These are phyloP conservation scores for Ophiostoma quercus DNA, from an alignment of 2,329 filamentous ascomycete species.

Conservation along the genomic window DNA sequence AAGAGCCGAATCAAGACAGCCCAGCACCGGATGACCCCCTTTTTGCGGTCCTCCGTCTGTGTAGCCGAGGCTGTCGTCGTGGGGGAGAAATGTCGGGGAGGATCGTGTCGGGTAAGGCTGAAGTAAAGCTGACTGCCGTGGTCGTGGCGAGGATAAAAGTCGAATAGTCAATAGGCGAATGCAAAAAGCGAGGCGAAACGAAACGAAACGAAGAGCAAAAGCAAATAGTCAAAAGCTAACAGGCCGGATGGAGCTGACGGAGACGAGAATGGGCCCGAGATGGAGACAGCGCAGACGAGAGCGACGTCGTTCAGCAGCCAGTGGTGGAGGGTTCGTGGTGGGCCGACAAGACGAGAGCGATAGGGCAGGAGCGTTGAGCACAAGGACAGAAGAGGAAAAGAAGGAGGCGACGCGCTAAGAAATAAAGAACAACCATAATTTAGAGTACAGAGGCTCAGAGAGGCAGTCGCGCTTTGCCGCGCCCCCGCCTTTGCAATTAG, in stretches of 20 bases:
- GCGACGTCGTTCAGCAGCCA: neutral
- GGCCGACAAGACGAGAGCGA: neutral
- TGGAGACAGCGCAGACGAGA: neutral
- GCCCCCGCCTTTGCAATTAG: neutral
- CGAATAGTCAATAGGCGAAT: neutral
- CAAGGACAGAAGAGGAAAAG: neutral
- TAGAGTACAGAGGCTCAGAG: no score
- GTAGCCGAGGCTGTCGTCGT: neutral
- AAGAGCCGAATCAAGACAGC: neutral
- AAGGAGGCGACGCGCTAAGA: neutral
- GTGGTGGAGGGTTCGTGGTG: neutral
- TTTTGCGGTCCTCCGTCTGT: neutral
- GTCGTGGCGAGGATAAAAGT: neutral
- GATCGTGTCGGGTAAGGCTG: neutral
- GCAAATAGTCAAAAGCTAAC: neutral
- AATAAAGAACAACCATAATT: constrained; percentile 6
- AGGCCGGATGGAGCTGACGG: neutral
- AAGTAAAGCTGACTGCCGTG: neutral
- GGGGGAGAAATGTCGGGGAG: neutral
- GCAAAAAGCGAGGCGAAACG: neutral
- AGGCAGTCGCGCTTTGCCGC: neutral
- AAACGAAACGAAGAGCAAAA: no score
- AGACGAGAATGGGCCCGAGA: neutral
- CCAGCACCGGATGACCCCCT: neutral
- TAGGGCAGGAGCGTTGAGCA: neutral